A percentile compares a stretch with the other conserved stretches of the same genome.
phyloP scores from a whole-genome alignment of 2,329 filamentous ascomycete species.

The Fusarium chaquense region DNA sequence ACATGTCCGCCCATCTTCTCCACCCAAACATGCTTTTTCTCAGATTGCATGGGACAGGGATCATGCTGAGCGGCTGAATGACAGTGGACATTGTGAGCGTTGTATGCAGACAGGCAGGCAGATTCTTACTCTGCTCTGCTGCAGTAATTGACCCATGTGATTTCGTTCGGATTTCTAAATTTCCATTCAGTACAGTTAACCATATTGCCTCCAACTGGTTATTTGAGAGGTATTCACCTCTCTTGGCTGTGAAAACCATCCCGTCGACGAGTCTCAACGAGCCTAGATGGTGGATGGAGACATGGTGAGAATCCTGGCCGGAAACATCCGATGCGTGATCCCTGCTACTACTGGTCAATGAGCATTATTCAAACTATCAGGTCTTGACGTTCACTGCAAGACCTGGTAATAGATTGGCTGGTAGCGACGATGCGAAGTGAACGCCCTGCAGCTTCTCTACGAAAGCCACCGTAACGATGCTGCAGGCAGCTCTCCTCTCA shows the following conservation, averaged over 20 bases:
- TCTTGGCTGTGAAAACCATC: not conserved
- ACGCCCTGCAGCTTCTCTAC: constrained; percentile 6
- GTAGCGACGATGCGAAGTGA: not conserved
- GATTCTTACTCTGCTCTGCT: constrained; percentile 24
- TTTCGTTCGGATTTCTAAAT: not conserved
- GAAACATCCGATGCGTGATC: constrained; percentile 18
- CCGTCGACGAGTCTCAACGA: not conserved
- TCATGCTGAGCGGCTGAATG: constrained; percentile 41
- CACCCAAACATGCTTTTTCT: constrained; percentile 33
- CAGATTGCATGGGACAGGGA: constrained; percentile 37
- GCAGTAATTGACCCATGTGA: constrained; percentile 6
- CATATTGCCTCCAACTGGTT: not conserved
- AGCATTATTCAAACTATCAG: not conserved
- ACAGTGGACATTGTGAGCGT: not conserved
- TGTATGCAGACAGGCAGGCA: constrained; percentile 12
- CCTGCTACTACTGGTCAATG: constrained; percentile 12
- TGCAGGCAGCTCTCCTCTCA: constrained; percentile 41
- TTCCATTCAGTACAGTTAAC: not conserved
- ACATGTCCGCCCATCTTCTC: constrained; percentile 9
- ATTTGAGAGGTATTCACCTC: constrained; percentile 1
- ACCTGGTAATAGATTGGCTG: not conserved
- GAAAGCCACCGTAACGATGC: constrained; percentile 27
- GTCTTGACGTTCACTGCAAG: constrained; percentile 4
- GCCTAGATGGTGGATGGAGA: not conserved
- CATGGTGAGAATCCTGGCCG: constrained; percentile 1